A percentile compares a stretch with the other conserved stretches of the same genome.
phyloP scores from a whole-genome alignment of 108 stramenopile species.

The Bacterosira constricta region DNA sequence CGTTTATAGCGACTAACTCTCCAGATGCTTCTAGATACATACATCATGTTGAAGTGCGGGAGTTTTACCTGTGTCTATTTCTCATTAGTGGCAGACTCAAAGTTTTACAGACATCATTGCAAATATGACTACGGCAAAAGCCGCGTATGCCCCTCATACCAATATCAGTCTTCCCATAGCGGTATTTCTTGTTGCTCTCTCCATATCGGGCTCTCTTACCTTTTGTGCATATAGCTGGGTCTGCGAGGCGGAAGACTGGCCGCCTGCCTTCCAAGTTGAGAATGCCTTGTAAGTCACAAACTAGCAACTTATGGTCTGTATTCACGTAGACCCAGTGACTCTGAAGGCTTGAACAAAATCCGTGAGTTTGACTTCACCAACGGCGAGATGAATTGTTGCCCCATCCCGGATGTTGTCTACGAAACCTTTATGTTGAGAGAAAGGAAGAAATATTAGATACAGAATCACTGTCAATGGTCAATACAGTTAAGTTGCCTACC shows the following conservation, averaged over 20 bases:
- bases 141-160: constrained; percentile 34
- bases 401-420: constrained; percentile 15
- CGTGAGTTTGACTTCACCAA: constrained; percentile 40
- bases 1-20: neutral
- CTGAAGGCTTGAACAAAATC: constrained; percentile 53
- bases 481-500: no score
- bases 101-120: constrained; percentile 32
- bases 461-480: no score
- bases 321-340: constrained; percentile 46
- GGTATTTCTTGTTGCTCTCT: neutral
- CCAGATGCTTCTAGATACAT: neutral
- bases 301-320: constrained; percentile 25
- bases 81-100: constrained; percentile 24
- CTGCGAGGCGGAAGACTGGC: constrained; percentile 40
- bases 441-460: no score
- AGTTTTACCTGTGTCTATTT: neutral
- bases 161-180: constrained; percentile 50
- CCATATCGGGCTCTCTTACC: constrained; percentile 1
- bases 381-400: constrained; percentile 19
- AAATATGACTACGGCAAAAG: constrained; percentile 37
- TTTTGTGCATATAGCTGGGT: constrained; percentile 45
- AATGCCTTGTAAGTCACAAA: constrained; percentile 47
- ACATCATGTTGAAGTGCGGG: neutral
- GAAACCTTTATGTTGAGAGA: no score
- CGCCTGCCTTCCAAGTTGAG: constrained; percentile 29